Conservation (phyloP, 2,329 filamentous ascomycete genomes). For the Aspergillus sp. region DNA sequence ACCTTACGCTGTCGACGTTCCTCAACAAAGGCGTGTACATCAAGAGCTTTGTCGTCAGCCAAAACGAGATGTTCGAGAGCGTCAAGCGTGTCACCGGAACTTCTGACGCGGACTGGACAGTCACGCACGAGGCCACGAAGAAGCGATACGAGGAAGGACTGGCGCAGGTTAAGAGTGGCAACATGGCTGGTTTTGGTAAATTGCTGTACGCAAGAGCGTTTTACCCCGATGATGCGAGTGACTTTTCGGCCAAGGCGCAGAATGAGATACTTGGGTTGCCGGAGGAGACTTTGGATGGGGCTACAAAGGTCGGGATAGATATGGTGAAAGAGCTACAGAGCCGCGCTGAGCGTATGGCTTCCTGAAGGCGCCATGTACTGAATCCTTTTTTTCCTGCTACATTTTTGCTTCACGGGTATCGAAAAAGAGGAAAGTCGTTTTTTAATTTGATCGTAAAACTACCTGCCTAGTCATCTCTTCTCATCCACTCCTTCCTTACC, state of each 20-base stretch:
- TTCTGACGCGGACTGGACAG: constrained; percentile 60
- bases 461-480: neutral
- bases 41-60: constrained; percentile 58
- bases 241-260: constrained; percentile 46
- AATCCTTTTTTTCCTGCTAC: too few relatives aligned
- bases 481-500: neutral
- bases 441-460: too few relatives aligned
- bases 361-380: neutral
- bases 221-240: constrained; percentile 38
- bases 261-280: constrained; percentile 60
- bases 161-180: constrained; percentile 46
- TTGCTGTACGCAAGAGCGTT: constrained; percentile 60
- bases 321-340: constrained; percentile 38
- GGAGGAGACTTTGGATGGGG: constrained; percentile 59
- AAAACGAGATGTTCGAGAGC: constrained; percentile 65
- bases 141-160: constrained; percentile 52
- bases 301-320: constrained; percentile 51
- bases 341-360: constrained; percentile 29
- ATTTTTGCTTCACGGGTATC: too few relatives aligned
- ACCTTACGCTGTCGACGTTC: constrained; percentile 44
- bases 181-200: constrained; percentile 47
- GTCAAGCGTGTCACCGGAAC: constrained; percentile 59
- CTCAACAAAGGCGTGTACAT: constrained; percentile 53
- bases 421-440: too few relatives aligned
- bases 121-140: constrained; percentile 48